Evolutionary conservation across 2,329 filamentous ascomycete genomes (phyloP), one percentile per base, ranked within the genome.

Genomic region (Pseudocercospora vitis): DNA sequence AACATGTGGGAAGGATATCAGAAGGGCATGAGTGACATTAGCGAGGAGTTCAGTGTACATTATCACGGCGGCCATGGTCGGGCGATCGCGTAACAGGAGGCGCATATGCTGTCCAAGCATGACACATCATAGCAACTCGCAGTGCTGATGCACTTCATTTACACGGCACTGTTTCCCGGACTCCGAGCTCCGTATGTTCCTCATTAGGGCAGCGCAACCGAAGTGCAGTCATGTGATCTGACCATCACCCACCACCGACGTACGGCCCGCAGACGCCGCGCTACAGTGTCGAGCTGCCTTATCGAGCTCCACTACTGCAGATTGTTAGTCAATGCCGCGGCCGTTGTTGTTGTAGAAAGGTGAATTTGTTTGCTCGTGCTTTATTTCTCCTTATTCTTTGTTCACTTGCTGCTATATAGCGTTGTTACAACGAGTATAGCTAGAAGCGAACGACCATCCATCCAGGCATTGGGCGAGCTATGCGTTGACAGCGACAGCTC

Each of bases 221-320:
- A n/a, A n/a, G n/a, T n/a, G n/a, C n/a, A n/a, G n/a, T n/a, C n/a
- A n/a, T n/a, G n/a, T n/a, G n/a, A n/a, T n/a, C n/a, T n/a, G n/a
- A n/a, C n/a, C n/a, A n/a, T n/a, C n/a, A n/a, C n/a, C n/a, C n/a
- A n/a, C n/a, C n/a, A n/a, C n/a, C n/a, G n/a, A n/a, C n/a, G n/a
- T n/a, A n/a, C n/a, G n/a, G n/a, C n/a, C n/a, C n/a, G n/a, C n/a
- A n/a, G n/a, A n/a, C n/a, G n/a, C n/a, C n/a, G n/a, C n/a, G n/a
- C n/a, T n/a, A n/a, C n/a, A 19, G 45, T 21, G 7, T 48, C 26
- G 6, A 48, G 28, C 45, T 48, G 32, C 45, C 45, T 48, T 48
- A 48, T 48, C 45, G 48, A 50, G 48, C 48, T 50, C 48, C 47
- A 35, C 45, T 49, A 45, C 51, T 49, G 51, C 51, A 53, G 52